Conservation (phyloP, 2,329 filamentous ascomycete genomes). For the Pseudogymnoascus sp. region DNA sequence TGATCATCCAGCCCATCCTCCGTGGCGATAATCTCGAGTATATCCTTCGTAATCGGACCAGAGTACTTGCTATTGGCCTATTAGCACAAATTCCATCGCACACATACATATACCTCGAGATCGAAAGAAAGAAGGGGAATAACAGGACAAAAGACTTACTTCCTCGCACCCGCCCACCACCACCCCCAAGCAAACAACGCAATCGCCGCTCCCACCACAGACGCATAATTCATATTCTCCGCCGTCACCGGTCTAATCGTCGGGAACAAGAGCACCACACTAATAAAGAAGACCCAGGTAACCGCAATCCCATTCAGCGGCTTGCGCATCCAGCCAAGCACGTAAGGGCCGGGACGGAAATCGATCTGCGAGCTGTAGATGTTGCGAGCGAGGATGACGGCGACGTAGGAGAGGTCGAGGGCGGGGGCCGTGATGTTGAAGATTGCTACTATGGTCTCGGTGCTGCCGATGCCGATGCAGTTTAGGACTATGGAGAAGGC, state of each 20-base stretch:
- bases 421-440: conserved; percentile 46
- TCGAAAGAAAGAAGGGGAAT: background rate
- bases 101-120: too few relatives aligned
- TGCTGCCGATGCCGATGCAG: conserved; percentile 43
- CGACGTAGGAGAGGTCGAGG: conserved; percentile 47
- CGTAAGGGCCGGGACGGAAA: conserved; percentile 42
- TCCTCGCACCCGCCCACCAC: conserved; percentile 34
- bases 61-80: conserved; percentile 41
- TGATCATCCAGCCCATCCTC: conserved; percentile 24
- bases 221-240: conserved; percentile 44
- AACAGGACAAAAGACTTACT: conserved; percentile 9
- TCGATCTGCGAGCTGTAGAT: conserved; percentile 40
- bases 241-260: conserved; percentile 38
- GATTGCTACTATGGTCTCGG: conserved; percentile 43
- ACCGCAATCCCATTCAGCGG: conserved; percentile 48
- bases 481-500: conserved; percentile 45
- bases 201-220: conserved; percentile 38
- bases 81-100: too few relatives aligned
- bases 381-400: conserved; percentile 51
- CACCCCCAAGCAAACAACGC: conserved; percentile 41
- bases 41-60: conserved; percentile 49
- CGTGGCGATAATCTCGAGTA: conserved; percentile 34
- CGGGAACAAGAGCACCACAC: conserved; percentile 50
- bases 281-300: conserved; percentile 56
- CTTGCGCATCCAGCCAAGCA: conserved; percentile 46